phyloP scores from a whole-genome alignment of 106 monocot species.

The Dactylorhiza incarnata region DNA sequence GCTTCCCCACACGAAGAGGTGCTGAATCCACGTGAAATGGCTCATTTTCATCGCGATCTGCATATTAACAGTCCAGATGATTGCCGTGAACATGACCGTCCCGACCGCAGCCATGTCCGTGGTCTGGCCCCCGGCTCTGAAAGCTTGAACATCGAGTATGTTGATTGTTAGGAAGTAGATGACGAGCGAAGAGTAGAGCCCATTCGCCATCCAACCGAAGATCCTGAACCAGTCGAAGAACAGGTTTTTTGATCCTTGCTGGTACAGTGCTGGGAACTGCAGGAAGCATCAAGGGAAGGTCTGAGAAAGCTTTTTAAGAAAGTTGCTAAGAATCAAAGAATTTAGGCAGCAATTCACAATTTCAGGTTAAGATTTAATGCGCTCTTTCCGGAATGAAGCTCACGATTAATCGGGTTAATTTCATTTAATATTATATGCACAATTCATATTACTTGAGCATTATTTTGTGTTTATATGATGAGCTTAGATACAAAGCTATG shows the following conservation, averaged over 20 bases:
- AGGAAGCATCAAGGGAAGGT: neutral
- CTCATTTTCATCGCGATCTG: slow-evolving; percentile 70
- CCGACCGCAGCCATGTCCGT: slow-evolving; percentile 55
- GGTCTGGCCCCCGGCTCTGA: slow-evolving; percentile 38
- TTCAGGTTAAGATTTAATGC: neutral
- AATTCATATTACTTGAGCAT: too few species aligned
- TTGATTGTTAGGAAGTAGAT: slow-evolving; percentile 57
- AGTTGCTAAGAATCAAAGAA: neutral
- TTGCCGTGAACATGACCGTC: slow-evolving; percentile 68
- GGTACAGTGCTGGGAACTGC: slow-evolving; percentile 79
- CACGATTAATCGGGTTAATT: too few species aligned
- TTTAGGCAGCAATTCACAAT: neutral
- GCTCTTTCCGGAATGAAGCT: neutral
- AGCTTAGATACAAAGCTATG: too few species aligned
- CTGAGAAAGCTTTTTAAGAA: neutral
- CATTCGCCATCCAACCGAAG: slow-evolving; percentile 62
- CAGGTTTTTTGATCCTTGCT: slow-evolving; percentile 65
- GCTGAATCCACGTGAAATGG: slow-evolving; percentile 78
- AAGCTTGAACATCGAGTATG: slow-evolving; percentile 36
- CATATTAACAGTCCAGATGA: slow-evolving; percentile 66
- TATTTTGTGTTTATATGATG: too few species aligned
- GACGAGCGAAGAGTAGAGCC: slow-evolving; percentile 45
- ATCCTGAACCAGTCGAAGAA: slow-evolving; percentile 80
- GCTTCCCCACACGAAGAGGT: slow-evolving; percentile 69
- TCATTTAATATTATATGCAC: too few species aligned